phyloP scores from a whole-genome alignment of 352 stramenopile genomes.

The Globisporangium iwayamae region DNA sequence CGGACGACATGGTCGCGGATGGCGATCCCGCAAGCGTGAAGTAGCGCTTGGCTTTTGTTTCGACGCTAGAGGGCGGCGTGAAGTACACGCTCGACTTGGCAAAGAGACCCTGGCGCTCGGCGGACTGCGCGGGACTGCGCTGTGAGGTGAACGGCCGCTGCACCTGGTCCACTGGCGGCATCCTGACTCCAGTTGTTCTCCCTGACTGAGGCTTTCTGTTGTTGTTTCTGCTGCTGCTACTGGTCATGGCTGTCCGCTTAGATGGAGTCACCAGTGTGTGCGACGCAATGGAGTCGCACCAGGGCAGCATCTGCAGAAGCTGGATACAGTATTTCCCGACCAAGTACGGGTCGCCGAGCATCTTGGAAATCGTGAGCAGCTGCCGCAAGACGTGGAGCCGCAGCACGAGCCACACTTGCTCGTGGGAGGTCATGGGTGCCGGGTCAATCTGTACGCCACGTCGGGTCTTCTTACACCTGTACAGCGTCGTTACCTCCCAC shows the following conservation, averaged over 20 bases:
- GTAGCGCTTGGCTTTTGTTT: constrained; percentile 62
- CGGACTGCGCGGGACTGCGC: constrained; percentile 16
- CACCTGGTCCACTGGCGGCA: constrained; percentile 26
- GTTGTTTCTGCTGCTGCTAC: constrained; percentile 2
- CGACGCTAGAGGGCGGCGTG: constrained; percentile 58
- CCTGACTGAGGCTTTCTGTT: neutral
- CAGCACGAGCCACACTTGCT: constrained; percentile 66
- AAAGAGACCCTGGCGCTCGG: constrained; percentile 35
- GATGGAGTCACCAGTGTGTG: neutral
- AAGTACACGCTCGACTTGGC: constrained; percentile 50
- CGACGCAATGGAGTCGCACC: constrained; percentile 46
- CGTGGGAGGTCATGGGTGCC: constrained; percentile 14
- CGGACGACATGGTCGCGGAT: constrained; percentile 66
- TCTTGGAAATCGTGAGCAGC: constrained; percentile 57
- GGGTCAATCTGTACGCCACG: constrained; percentile 9
- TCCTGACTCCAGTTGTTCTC: neutral
- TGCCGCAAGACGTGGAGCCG: constrained; percentile 79
- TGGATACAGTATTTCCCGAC: constrained; percentile 56
- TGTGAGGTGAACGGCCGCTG: constrained; percentile 31
- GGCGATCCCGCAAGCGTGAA: constrained; percentile 58
- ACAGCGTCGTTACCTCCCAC: constrained; percentile 50
- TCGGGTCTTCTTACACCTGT: constrained; percentile 24
- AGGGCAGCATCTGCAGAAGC: constrained; percentile 61
- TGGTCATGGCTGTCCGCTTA: neutral
- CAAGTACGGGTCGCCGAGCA: constrained; percentile 46